phyloP scores from a whole-genome alignment of 2,329 filamentous ascomycete species.

The Remersonia thermophila region DNA sequence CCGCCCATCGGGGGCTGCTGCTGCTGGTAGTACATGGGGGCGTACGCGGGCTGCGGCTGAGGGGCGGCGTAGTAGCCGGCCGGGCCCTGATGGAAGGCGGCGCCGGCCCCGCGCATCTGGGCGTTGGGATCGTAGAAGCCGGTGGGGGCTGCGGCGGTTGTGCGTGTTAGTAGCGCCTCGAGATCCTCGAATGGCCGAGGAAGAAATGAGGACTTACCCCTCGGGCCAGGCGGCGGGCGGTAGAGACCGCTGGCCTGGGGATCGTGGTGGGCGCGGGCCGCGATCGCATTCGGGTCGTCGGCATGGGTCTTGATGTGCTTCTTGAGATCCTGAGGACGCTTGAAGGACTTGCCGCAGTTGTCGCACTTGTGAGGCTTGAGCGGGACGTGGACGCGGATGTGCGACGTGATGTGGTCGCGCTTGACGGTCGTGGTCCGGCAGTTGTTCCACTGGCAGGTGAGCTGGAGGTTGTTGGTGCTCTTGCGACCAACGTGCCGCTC shows the following conservation, averaged over 20 bases:
- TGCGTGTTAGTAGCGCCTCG: too few relatives aligned
- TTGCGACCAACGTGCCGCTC: conserved; percentile 97
- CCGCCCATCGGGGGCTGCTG: conserved; percentile 30
- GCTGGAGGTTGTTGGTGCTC: conserved; percentile 95
- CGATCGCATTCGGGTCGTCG: conserved; percentile 69
- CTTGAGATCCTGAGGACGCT: conserved; percentile 96
- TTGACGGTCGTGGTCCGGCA: conserved; percentile 96
- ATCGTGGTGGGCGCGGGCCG: conserved; percentile 35
- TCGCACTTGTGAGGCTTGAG: conserved; percentile 98
- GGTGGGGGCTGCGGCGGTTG: conserved; percentile 34
- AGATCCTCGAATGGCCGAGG: conserved; percentile 27
- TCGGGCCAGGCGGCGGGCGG: conserved; percentile 35
- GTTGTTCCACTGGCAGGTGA: conserved; percentile 94
- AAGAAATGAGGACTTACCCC: conserved; percentile 32
- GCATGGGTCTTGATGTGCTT: conserved; percentile 99
- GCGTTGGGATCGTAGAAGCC: conserved; percentile 54
- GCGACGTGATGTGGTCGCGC: conserved; percentile 97
- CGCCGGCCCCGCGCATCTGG: conserved; percentile 45
- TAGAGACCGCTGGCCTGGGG: conserved; percentile 31
- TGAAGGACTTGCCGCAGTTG: conserved; percentile 97
- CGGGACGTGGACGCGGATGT: conserved; percentile 97
- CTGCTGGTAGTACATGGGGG: conserved; percentile 66
- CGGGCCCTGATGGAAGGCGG: conserved; percentile 43
- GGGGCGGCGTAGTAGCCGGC: conserved; percentile 49
- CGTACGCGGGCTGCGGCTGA: conserved; percentile 38